Conservation (phyloP, 495 filamentous ascomycete species). For the Daldinia vernicosa region DNA sequence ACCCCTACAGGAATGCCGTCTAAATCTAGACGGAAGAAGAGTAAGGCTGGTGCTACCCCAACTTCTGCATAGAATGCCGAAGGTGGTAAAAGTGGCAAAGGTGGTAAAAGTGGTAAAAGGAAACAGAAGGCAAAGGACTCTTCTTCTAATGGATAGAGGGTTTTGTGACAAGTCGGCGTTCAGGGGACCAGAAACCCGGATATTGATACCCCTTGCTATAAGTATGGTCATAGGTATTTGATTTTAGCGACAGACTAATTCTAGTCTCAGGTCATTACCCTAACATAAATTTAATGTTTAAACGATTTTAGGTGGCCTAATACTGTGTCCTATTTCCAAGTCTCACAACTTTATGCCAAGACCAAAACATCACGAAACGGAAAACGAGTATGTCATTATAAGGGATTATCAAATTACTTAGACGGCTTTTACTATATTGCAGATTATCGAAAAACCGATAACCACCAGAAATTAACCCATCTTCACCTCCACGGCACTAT, state of each 20-base stretch:
- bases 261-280: background rate
- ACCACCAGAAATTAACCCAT: background rate
- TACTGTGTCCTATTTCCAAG: background rate
- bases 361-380: background rate
- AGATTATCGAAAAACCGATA: background rate
- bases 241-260: constrained; percentile 7
- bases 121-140: background rate
- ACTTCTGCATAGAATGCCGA: constrained; percentile 38
- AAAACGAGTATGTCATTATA: background rate
- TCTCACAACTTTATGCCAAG: background rate
- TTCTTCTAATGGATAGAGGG: background rate
- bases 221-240: constrained; percentile 10
- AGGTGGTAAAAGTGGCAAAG: constrained; percentile 2
- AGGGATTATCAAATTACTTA: background rate
- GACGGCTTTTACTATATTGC: background rate
- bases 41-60: constrained; percentile 54
- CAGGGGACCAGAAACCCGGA: constrained; percentile 12
- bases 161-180: constrained; percentile 21
- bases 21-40: constrained; percentile 68
- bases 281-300: background rate
- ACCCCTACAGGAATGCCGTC: constrained; percentile 52
- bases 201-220: constrained; percentile 37
- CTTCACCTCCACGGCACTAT: background rate
- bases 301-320: background rate
- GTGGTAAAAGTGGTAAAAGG: background rate